Base-by-base conservation (phyloP, 257 asterid genomes). In the Fraxinus anomala region DNA sequence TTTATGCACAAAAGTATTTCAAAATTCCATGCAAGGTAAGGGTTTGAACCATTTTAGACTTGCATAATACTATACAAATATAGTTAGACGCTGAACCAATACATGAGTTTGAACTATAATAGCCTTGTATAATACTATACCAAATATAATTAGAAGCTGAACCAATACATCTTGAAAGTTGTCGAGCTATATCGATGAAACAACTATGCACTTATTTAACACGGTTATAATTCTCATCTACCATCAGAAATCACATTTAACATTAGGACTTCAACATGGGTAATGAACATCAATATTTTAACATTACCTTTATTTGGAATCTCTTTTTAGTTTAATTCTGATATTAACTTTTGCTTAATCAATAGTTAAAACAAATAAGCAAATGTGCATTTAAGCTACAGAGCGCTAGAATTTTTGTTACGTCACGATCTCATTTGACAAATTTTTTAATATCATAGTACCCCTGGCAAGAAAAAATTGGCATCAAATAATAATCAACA, bases 231-330 rank as follows among this genome's bases (percentile, higher is more conserved):
- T 14, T 40, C 26, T 70, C 44, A 31, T 4, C 59, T 73, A 76
- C 7, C 26, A 19, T 51, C 24, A 19, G 2, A 36, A 19, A 54
- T 16, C 21, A 16, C 36, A 44, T 33, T 73, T 51, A 76, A 24
- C 72, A 42, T 28, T 47, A 61, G 73, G 31, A 59, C 63, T 61
- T 63, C 81, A 23, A 67, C 42, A 67, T n/a, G 73, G 71, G 47
- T 14, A 69, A 24, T 54, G 24, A 63, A 47, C 68, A 68, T 24
- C 3, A 28, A 39, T 67, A 17, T 34, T 36, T 39, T 11, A 61
- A 39, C 66, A 6, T 42, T 66, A 16, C 13, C 2, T 9, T 23
- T 7, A 59, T 59, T 21, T 59, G 44, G 36, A 68, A 67, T 56
- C 33, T 37, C 36, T 36, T 44, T 30, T 24, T 16, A 33, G 23